Base-by-base conservation (phyloP, 1,284 basidiomycete species). In the Schizopora paradoxa region DNA sequence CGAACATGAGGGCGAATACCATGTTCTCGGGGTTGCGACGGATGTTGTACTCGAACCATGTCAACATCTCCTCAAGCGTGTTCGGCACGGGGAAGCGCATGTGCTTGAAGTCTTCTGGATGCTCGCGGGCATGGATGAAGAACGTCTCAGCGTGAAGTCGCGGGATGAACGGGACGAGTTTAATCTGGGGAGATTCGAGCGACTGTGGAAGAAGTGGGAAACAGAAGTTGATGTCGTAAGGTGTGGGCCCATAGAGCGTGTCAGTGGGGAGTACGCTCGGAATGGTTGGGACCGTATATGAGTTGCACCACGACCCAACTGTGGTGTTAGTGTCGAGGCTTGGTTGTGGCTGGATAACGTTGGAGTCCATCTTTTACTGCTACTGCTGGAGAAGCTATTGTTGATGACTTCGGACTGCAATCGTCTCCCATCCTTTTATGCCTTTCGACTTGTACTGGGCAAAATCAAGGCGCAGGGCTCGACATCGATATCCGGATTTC, bases 151-250 rank as follows among this genome's bases (percentile, higher is more conserved):
- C 64, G 49, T 71, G 66, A 27, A 61, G 36, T 2, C 58, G 49
- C 0, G 67, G 63, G 25, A 64, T 59, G 54, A 70, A 70, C 0
- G 68, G 69, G 4, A 60, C 58, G n/a, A 73, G 54, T 42, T 64
- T 62, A 43, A 73, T 59, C 41, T 66, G 68, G 2, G 58, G 43
- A 6, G 60, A 65, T 51, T 69, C 65, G 21, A 73, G 57, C 6
- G 36, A 21, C 14, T 29, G 29, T 8, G 38, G 22, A 18, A 27
- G 19, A n/a, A 43, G 34, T 21, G 49, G 35, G 0, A 59, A 27
- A 5, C 63, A 62, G 56, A 67, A 66, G 49, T 68, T 64, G 40
- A 60, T 43, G 41, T 61, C 59, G 50, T 61, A 61, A 5, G 56
- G 44, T n/a, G 33, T 27, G 7, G 55, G 51, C 6, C 54, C 54